A percentile compares a stretch with the other conserved stretches of the same genome.
Conservation (phyloP, 768 basidiomycete species). For the Hygrophorus pudorinus region DNA sequence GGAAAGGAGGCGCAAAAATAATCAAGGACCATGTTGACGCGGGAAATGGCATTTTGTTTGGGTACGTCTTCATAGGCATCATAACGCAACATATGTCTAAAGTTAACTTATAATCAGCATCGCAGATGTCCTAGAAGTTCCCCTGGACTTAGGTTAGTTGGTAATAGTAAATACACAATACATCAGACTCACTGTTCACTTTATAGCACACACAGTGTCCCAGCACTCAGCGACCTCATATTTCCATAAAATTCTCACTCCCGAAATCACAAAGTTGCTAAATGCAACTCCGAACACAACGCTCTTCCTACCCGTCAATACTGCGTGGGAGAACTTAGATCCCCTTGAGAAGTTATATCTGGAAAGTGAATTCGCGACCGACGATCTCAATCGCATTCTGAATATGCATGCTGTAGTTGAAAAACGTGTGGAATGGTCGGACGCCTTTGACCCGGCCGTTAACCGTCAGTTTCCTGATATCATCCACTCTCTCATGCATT, state of each 20-base stretch:
- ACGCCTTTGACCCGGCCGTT: constrained; percentile 40
- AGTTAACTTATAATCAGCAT: constrained; percentile 20
- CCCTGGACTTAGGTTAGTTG: constrained; percentile 59
- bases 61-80: constrained; percentile 13
- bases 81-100: too few relatives aligned
- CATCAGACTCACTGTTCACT: neutral
- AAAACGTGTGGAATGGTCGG: constrained; percentile 54
- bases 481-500: neutral
- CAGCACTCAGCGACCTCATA: constrained; percentile 57
- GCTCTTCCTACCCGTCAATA: constrained; percentile 78
- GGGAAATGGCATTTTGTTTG: constrained; percentile 70
- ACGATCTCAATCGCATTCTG: constrained; percentile 70
- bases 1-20: constrained; percentile 63
- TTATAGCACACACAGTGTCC: constrained; percentile 49
- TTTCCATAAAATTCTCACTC: constrained; percentile 61
- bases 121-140: constrained; percentile 62
- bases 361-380: constrained; percentile 76
- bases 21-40: constrained; percentile 47
- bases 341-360: constrained; percentile 78
- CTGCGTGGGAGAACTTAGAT: constrained; percentile 74
- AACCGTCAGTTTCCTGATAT: constrained; percentile 36
- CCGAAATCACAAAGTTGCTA: constrained; percentile 45
- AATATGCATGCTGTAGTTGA: constrained; percentile 65
- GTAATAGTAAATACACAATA: neutral
- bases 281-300: constrained; percentile 68